Evolutionary conservation across 78 protist species (phyloP).

Genomic region (Ministeria vibrans): DNA sequence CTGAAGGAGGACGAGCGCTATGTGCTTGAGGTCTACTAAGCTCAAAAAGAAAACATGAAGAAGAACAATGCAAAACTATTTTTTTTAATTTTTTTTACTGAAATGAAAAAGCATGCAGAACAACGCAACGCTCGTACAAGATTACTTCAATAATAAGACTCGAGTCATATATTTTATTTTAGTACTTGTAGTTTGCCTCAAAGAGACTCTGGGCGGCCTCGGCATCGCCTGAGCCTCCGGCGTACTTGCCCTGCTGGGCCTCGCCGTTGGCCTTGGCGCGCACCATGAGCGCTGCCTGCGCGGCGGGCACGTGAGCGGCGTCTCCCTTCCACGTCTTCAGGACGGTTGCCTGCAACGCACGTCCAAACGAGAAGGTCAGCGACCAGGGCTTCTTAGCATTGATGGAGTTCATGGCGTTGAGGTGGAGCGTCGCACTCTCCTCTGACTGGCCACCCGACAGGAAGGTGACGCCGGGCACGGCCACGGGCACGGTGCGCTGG

Average conservation of each 20-base stretch:
- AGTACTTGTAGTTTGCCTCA: constrained; percentile 25
- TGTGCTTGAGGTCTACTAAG: constrained; percentile 44
- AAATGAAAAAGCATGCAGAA: no score
- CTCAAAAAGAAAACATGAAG: no score
- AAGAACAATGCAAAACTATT: no score
- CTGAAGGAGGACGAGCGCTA: constrained; percentile 44
- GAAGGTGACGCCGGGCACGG: constrained; percentile 87
- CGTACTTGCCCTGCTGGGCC: constrained; percentile 52
- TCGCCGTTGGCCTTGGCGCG: constrained; percentile 57
- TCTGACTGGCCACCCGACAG: constrained; percentile 91
- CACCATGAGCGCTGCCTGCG: constrained; percentile 41
- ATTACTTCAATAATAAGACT: no score
- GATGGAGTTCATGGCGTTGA: constrained; percentile 78
- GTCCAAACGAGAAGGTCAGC: constrained; percentile 82
- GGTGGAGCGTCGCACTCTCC: constrained; percentile 76
- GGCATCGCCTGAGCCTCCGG: constrained; percentile 19
- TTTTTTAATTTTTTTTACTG: no score
- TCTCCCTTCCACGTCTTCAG: constrained; percentile 69
- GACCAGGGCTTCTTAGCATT: constrained; percentile 73
- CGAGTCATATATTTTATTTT: no score
- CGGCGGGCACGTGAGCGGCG: constrained; percentile 36
- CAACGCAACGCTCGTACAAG: no score
- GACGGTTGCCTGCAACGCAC: constrained; percentile 77
- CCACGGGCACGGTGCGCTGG: constrained; percentile 86
- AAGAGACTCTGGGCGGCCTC: not conserved